These are phyloP conservation scores for Jaapia argillacea DNA, from an alignment of 768 basidiomycete species.

Conservation along the genomic window DNA sequence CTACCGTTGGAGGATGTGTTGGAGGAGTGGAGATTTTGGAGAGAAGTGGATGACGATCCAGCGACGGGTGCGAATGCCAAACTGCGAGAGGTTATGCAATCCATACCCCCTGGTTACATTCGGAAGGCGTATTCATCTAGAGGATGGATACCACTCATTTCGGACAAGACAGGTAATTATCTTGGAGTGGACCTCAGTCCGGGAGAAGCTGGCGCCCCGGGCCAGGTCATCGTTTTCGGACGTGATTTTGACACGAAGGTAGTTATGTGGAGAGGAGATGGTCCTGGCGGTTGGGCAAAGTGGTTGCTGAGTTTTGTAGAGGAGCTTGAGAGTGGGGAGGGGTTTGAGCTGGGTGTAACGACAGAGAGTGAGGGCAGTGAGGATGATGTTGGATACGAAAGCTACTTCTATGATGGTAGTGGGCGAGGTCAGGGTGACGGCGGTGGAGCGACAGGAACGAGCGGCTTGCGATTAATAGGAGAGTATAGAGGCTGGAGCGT, in stretches of 20 bases:
- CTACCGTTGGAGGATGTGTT: constrained; percentile 88
- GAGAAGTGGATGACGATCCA: constrained; percentile 87
- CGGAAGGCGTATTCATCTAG: constrained; percentile 83
- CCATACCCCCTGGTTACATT: constrained; percentile 86
- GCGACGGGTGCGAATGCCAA: constrained; percentile 69
- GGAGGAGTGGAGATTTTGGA: constrained; percentile 95
- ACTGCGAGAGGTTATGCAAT: constrained; percentile 72
- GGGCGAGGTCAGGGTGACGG: constrained; percentile 73
- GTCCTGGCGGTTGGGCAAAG: constrained; percentile 85
- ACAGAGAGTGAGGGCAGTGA: constrained; percentile 66
- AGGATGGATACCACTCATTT: constrained; percentile 94
- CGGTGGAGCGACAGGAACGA: constrained; percentile 62
- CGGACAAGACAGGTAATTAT: constrained; percentile 93
- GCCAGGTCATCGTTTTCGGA: constrained; percentile 98
- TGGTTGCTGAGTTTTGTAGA: constrained; percentile 91
- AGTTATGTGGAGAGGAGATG: constrained; percentile 88
- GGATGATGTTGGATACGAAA: constrained; percentile 78
- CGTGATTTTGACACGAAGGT: constrained; percentile 98
- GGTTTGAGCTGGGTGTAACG: constrained; percentile 63
- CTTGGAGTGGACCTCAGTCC: constrained; percentile 93
- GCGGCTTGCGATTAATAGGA: constrained; percentile 64
- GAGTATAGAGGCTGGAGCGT: constrained; percentile 91
- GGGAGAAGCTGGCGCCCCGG: constrained; percentile 58
- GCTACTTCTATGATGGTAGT: constrained; percentile 77
- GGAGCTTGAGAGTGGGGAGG: constrained; percentile 84